phyloP scores from a whole-genome alignment of 805 yeast genomes.

The Clavispora carvajalis region DNA sequence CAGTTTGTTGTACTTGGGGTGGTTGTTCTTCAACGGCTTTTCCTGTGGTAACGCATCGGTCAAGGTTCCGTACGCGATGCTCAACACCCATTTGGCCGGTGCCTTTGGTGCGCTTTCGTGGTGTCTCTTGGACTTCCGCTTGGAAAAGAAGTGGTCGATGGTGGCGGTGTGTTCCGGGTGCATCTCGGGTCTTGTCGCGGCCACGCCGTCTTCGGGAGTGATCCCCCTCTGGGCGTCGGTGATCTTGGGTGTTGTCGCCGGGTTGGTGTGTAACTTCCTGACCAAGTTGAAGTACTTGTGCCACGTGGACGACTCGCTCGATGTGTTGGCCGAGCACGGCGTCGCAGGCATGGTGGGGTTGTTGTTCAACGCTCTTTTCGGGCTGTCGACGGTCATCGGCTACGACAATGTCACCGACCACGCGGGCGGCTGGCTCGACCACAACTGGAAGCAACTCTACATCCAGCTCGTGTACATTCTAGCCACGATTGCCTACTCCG shows the following conservation, averaged over 20 bases:
- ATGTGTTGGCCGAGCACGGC: conserved; percentile 98
- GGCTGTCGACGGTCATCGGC: conserved; percentile 81
- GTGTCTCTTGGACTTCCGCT: conserved; percentile 84
- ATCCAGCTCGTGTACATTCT: conserved; percentile 79
- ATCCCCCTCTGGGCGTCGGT: conserved; percentile 91
- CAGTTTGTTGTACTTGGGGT: conserved; percentile 82
- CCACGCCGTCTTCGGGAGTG: conserved; percentile 90
- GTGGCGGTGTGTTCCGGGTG: conserved; percentile 95
- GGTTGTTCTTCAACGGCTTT: conserved; percentile 95
- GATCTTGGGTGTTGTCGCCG: conserved; percentile 74
- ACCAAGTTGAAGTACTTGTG: conserved; percentile 80
- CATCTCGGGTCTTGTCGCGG: conserved; percentile 93
- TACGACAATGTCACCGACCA: conserved; percentile 83
- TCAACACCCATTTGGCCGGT: conserved; percentile 88
- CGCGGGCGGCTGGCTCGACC: conserved; percentile 88
- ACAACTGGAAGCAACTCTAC: conserved; percentile 87
- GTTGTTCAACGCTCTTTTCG: conserved; percentile 84
- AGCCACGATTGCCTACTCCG: conserved; percentile 71
- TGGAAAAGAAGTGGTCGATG: conserved; percentile 88
- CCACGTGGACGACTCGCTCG: conserved; percentile 86
- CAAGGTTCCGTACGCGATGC: conserved; percentile 81
- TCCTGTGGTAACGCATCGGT: conserved; percentile 78
- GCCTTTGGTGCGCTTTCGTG: conserved; percentile 88
- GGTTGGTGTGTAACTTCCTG: conserved; percentile 81
- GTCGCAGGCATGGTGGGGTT: conserved; percentile 90